phyloP scores from a whole-genome alignment of 164 flowering plant species.

The Vitis labrusca region DNA sequence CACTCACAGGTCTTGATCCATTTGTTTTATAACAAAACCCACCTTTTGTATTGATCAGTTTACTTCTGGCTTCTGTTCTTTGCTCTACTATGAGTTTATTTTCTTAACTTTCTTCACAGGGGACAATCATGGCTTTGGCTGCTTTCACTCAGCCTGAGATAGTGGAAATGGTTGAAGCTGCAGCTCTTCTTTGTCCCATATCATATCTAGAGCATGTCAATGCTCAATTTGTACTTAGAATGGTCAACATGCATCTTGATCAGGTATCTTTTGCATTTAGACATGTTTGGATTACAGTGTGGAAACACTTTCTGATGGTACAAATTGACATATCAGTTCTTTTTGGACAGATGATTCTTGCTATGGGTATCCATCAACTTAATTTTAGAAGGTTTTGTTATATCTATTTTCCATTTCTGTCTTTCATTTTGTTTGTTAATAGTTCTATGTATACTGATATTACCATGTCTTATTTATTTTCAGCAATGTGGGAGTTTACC shows the following conservation, averaged over 20 bases:
- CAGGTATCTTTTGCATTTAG: slow-evolving; percentile 41
- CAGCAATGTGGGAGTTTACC: slow-evolving; percentile 57
- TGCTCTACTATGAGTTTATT: slow-evolving; percentile 8
- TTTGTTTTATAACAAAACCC: slow-evolving; percentile 5
- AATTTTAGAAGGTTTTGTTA: slow-evolving; percentile 78
- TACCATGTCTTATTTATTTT: slow-evolving; percentile 8
- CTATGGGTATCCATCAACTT: slow-evolving; percentile 85
- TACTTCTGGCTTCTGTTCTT: not conserved
- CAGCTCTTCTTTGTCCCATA: slow-evolving; percentile 87
- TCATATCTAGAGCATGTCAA: slow-evolving; percentile 79
- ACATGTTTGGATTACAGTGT: not conserved
- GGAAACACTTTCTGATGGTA: slow-evolving; percentile 8
- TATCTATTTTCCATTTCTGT: slow-evolving; percentile 2
- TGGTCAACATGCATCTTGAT: slow-evolving; percentile 83
- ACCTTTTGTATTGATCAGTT: not conserved
- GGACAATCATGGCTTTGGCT: slow-evolving; percentile 91
- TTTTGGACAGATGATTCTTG: slow-evolving; percentile 58
- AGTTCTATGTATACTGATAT: not conserved
- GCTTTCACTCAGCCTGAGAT: slow-evolving; percentile 79
- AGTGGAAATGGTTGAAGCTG: slow-evolving; percentile 80
- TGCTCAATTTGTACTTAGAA: slow-evolving; percentile 62
- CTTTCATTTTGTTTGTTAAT: not conserved
- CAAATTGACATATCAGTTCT: slow-evolving; percentile 9
- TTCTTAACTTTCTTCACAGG: slow-evolving; percentile 43
- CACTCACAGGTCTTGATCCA: slow-evolving; percentile 78